Conservation (phyloP, 2,329 filamentous ascomycete genomes). For the Pleurostoma richardsiae region DNA sequence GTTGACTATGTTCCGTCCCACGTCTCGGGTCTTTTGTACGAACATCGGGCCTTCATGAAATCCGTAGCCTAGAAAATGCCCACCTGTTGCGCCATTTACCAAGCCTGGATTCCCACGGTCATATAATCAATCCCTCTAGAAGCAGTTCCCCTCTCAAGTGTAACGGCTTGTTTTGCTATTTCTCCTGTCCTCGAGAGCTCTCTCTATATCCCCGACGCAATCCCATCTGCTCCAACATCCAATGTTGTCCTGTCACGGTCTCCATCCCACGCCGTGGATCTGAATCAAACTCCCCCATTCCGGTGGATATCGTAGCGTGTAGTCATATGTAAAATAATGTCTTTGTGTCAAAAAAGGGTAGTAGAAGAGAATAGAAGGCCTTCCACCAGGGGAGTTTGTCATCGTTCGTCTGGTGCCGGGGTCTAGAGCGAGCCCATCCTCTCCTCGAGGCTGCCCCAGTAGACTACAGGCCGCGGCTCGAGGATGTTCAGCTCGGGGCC, state of each 20-base stretch:
- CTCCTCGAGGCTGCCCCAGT: constrained; percentile 60
- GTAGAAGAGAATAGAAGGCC: not conserved
- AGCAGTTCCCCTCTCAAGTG: too few relatives aligned
- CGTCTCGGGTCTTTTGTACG: too few relatives aligned
- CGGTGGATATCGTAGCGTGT: too few relatives aligned
- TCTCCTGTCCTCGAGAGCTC: too few relatives aligned
- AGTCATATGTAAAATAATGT: not conserved
- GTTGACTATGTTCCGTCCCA: too few relatives aligned
- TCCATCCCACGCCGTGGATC: not conserved
- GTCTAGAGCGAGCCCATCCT: constrained; percentile 40
- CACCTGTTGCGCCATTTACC: too few relatives aligned
- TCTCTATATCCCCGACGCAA: too few relatives aligned
- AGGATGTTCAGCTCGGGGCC: constrained; percentile 49
- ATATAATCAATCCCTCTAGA: too few relatives aligned
- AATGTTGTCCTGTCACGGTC: not conserved
- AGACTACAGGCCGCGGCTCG: constrained; percentile 57
- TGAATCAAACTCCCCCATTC: not conserved
- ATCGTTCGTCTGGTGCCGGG: not conserved
- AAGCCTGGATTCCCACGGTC: too few relatives aligned
- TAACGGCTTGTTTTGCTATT: too few relatives aligned
- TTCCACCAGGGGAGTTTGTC: not conserved
- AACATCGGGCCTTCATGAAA: too few relatives aligned
- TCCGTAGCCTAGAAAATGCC: too few relatives aligned
- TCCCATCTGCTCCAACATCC: not conserved
- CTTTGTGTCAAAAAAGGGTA: not conserved